Base-by-base conservation (phyloP, 495 filamentous ascomycete genomes). In the Neurospora sp. region DNA sequence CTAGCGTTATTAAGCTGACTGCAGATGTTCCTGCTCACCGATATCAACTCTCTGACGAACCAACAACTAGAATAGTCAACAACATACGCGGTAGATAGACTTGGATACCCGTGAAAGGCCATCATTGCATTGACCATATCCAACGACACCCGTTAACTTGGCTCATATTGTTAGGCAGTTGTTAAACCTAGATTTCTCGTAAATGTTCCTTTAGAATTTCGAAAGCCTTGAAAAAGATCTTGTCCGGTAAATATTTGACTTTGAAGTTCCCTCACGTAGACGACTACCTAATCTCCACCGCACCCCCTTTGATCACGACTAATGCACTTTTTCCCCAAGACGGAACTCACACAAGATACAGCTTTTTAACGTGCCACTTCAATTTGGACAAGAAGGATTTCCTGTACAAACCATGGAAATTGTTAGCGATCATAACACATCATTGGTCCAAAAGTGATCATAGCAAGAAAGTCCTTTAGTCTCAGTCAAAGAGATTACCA, bases 291-390 rank as follows among this genome's bases (percentile, higher is more conserved):
- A 27, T 27, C 10, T 23, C 1, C 20, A 12, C 0, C 44, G 1
- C 9, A 48, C 2, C n/a, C n/a, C n/a, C 18, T 8, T 20, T 20
- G 10, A 48, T n/a, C 46, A 11, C 3, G 20, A 48, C n/a, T 1
- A 48, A 48, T 2, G 1, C 7, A 46, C 8, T 1, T 46, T 14
- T 54, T 27, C 20, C 5, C 46, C 10, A 7, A 23, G n/a, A 20
- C 3, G 0, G 8, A 54, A 3, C 0, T 6, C 5, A 0, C 27
- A 54, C 46, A 27, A 14, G 5, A 54, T 54, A 23, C 1, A 1
- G 0, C 20, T 27, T 0, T 54, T 0, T 27, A 12, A 12, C 0
- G 4, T 6, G 10, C 20, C 1, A 7, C 2, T 27, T 54, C 1
- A 11, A 2, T 23, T 0, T 20, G 18, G 0, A 3, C 4, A 11